Base-by-base conservation (phyloP, 768 basidiomycete genomes). In the Pleurotus salmoneostramineus region DNA sequence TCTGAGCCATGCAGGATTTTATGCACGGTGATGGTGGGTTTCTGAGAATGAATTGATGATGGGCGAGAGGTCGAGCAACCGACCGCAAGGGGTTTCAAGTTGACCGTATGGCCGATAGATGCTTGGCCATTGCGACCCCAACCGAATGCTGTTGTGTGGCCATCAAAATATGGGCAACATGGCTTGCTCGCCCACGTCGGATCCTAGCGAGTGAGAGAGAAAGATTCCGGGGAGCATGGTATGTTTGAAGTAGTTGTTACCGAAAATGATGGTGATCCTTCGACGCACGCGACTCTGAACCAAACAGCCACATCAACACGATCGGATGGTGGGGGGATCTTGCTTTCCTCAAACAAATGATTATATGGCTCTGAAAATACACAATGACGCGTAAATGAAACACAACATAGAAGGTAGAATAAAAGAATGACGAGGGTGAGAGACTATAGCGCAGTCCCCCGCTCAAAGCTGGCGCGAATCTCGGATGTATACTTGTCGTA, bases 401-500 rank as follows among this genome's bases (percentile, higher is more conserved):
- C 44, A 45, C 44, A 45, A 45, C 44, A 45, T 7, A 6, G 44
- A n/a, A 11, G 44, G 44, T 6, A 17, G 15, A 45, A 10, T 47
- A 47, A 47, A 27, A 32, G 12, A 59, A n/a, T 1, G 31, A 12
- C 46, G 15, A 42, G 36, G 46, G 17, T n/a, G n/a, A 35, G 34
- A 10, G 32, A 50, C 72, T 74, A 96, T 46, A 98, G 73, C 33
- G 95, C 95, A 6, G 95, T 96, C 54, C 96, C 96, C 62, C 96
- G 88, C 70, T 99, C 96, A 80, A 98, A 98, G 72, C 94, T 98
- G 21, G 93, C 94, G 50, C 95, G 87, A 62, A 98, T 98, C 71
- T 98, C 95, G 44, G 91, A 75, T 1, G 97, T 99, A 68, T 98
- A 97, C 67, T 96, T 95, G 83, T 96, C 92, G 78, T 93, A 96